Conservation (phyloP, 345 rosid species). For the Melaleuca quinquenervia region DNA sequence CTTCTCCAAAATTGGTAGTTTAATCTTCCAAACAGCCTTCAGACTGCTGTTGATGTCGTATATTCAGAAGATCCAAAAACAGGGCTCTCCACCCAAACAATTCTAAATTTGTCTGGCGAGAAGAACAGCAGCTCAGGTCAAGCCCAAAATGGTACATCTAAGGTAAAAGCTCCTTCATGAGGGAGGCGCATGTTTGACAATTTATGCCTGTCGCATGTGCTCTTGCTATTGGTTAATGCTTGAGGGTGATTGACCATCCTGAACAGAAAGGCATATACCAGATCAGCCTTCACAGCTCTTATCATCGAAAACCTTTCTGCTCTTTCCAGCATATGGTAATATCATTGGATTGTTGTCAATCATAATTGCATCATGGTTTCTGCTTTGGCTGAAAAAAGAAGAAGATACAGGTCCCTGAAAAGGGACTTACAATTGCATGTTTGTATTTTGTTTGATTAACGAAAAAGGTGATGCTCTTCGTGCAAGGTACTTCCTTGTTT, state of each 20-base stretch:
- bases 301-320: not conserved
- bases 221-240: not conserved
- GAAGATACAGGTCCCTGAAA: not conserved
- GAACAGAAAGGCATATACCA: not conserved
- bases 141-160: conserved; percentile 1
- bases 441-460: not conserved
- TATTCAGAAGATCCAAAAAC: conserved; percentile 33
- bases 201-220: not conserved
- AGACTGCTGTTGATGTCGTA: conserved; percentile 29
- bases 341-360: not conserved
- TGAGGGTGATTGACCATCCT: not conserved
- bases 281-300: not conserved
- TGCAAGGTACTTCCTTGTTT: not conserved
- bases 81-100: conserved; percentile 24
- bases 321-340: not conserved
- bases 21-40: conserved; percentile 44
- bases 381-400: not conserved
- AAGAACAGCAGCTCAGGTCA: conserved; percentile 22
- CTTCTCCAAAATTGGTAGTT: conserved; percentile 35
- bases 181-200: not conserved
- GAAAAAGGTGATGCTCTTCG: not conserved
- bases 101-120: conserved; percentile 21
- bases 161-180: not conserved
- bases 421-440: not conserved
- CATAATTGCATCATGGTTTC: not conserved